Evolutionary conservation across 164 flowering plant genomes (phyloP), one percentile per base, ranked within the genome.

Genomic region (Berberis thunbergii): DNA sequence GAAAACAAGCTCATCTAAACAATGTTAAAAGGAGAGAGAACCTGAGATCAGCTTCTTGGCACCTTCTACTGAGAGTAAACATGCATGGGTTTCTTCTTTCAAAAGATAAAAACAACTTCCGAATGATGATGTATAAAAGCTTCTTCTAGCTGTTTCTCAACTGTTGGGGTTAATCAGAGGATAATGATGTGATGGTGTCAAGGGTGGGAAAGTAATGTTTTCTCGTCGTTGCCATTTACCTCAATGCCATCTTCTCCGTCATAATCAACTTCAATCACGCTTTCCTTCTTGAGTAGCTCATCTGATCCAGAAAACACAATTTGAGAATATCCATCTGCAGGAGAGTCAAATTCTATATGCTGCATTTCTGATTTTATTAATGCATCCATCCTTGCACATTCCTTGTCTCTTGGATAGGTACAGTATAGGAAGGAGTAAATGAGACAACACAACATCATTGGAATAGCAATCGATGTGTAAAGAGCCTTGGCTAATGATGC

Each of bases 371-470:
- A 78, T 71, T 87, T 95, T 61, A 84, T 81, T 50, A 89, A 58
- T 12, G 81, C 81, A 49, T 82, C 75, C 93, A 92, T 87, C 43
- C 63, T 73, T 44, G 96, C 95, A 38, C 88, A 73, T 43, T 84
- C 90, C 60, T 78, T 83, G 75, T 89, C 98, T 74, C 86, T 79
- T n/a, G 96, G 96, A 60, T 92, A 89, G n/a, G 93, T 89, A 57
- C 66, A 60, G 60, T 89, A 88, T 46, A 92, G 87, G 75, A 86
- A 89, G 46, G 85, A 82, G 74, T 87, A 92, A 67, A 89, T 86
- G 61, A 86, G 4, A 64, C 92, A 87, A 59, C 98, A 92, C 1
- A 89, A 76, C 60, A 82, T 70, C 86, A 89, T 83, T 60, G 96
- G 98, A 64, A 86, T 57, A 38, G 88, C 89, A 65, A 89, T 81